A percentile compares a stretch with the other conserved stretches of the same genome.
phyloP scores from a whole-genome alignment of 2,329 filamentous ascomycete genomes.

The Cryphonectria parasitica region DNA sequence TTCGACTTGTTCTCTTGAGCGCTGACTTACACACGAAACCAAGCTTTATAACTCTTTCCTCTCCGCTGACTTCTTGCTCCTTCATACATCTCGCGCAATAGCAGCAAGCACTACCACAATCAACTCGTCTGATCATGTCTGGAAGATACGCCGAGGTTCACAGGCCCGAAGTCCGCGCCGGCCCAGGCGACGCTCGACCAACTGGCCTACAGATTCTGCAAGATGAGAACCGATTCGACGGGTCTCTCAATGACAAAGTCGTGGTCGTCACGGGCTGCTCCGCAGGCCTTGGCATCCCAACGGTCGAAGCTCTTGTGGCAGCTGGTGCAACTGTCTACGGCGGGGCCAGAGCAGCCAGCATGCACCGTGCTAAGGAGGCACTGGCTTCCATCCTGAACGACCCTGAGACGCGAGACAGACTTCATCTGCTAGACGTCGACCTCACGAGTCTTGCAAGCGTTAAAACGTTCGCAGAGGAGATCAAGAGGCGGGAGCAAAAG shows the following conservation, averaged over 20 bases:
- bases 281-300: conserved; percentile 47
- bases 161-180: conserved; percentile 30
- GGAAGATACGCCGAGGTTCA: conserved; percentile 30
- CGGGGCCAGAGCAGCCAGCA: conserved; percentile 43
- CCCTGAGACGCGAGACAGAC: conserved; percentile 27
- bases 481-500: conserved; percentile 33
- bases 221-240: conserved; percentile 40
- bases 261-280: conserved; percentile 46
- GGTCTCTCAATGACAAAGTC: conserved; percentile 41
- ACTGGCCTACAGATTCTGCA: conserved; percentile 42
- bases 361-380: conserved; percentile 42
- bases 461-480: conserved; percentile 38
- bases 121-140: conserved; percentile 11
- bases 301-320: conserved; percentile 44
- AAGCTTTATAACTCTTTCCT: not conserved
- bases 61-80: not conserved
- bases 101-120: not conserved
- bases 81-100: not conserved
- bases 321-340: conserved; percentile 49
- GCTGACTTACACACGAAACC: not conserved
- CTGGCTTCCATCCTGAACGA: conserved; percentile 37
- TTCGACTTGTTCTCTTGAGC: not conserved
- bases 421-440: conserved; percentile 42
- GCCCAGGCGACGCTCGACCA: conserved; percentile 42
- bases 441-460: conserved; percentile 39